Conservation (phyloP, 192 early-diverging fungal genomes). For the Coemansia interrupta region DNA sequence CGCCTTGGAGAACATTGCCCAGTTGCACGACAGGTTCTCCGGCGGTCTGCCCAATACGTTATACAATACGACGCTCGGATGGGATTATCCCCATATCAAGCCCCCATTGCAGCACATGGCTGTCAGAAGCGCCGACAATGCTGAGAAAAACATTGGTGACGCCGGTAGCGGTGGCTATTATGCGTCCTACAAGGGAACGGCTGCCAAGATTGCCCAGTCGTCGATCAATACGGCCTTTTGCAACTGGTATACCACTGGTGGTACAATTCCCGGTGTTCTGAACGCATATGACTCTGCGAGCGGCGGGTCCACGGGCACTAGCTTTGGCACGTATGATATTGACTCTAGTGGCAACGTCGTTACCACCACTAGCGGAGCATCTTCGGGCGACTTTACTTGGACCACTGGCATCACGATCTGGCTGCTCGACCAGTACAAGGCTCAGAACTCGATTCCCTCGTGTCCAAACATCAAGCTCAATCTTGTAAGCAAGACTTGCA, state of each 20-base stretch:
- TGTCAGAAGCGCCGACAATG: constrained; percentile 27
- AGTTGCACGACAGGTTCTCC: constrained; percentile 48
- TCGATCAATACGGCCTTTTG: constrained; percentile 60
- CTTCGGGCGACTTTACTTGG: constrained; percentile 32
- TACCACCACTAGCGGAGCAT: constrained; percentile 14
- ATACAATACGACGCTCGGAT: constrained; percentile 59
- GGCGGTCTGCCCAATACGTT: constrained; percentile 63
- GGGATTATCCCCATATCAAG: constrained; percentile 70
- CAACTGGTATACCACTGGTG: constrained; percentile 68
- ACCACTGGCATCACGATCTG: constrained; percentile 42
- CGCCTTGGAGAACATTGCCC: constrained; percentile 46
- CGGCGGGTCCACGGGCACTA: constrained; percentile 9
- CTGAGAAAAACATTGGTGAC: constrained; percentile 3
- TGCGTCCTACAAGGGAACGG: constrained; percentile 4
- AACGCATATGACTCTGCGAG: constrained; percentile 14
- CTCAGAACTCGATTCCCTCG: constrained; percentile 20
- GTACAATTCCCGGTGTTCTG: constrained; percentile 51
- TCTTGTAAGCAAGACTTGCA: constrained; percentile 15
- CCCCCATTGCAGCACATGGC: constrained; percentile 61
- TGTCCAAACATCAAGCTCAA: constrained; percentile 47
- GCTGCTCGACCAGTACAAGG: constrained; percentile 31
- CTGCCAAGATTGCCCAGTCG: constrained; percentile 48
- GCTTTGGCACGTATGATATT: constrained; percentile 25
- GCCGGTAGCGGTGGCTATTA: background rate
- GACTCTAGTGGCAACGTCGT: constrained; percentile 20